Conservation (phyloP, 345 rosid genomes). For the Moricandia arvensis region DNA sequence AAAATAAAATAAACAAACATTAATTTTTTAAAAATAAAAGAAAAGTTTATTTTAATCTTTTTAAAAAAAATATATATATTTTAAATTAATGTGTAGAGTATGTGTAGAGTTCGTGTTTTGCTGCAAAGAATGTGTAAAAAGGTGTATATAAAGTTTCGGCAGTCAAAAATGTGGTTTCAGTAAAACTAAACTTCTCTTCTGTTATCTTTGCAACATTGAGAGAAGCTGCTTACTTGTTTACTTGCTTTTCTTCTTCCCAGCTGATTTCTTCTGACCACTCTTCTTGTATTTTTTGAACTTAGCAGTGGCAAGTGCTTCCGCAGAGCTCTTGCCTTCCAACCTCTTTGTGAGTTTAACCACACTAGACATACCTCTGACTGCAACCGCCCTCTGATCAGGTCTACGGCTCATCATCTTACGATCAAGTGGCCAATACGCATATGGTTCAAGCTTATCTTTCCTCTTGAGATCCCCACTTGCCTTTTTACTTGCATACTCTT, state of each 20-base stretch:
- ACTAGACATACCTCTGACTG: constrained; percentile 83
- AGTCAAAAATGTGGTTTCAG: constrained; percentile 25
- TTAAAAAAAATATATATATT: too few relatives aligned
- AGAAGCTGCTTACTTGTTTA: constrained; percentile 11
- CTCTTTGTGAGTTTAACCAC: constrained; percentile 74
- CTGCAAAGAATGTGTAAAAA: too few relatives aligned
- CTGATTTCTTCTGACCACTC: constrained; percentile 33
- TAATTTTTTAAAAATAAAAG: too few relatives aligned
- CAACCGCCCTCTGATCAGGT: constrained; percentile 84
- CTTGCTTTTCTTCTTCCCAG: constrained; percentile 41
- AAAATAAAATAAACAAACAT: too few relatives aligned
- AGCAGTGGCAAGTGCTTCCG: constrained; percentile 37
- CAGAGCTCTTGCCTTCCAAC: constrained; percentile 68
- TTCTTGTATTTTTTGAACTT: constrained; percentile 29
- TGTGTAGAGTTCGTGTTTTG: too few relatives aligned
- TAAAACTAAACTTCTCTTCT: neutral
- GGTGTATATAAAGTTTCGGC: neutral
- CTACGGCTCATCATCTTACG: constrained; percentile 95
- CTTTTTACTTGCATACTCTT: constrained; percentile 82
- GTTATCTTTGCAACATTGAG: neutral
- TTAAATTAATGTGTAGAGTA: too few relatives aligned
- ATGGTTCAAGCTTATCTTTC: constrained; percentile 92
- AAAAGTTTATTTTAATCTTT: too few relatives aligned
- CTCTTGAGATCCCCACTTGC: constrained; percentile 80
- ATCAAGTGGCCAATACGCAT: constrained; percentile 97